Evolutionary conservation across 2,329 filamentous ascomycete species (phyloP).

Genomic region (Colletotrichum kahawae): DNA sequence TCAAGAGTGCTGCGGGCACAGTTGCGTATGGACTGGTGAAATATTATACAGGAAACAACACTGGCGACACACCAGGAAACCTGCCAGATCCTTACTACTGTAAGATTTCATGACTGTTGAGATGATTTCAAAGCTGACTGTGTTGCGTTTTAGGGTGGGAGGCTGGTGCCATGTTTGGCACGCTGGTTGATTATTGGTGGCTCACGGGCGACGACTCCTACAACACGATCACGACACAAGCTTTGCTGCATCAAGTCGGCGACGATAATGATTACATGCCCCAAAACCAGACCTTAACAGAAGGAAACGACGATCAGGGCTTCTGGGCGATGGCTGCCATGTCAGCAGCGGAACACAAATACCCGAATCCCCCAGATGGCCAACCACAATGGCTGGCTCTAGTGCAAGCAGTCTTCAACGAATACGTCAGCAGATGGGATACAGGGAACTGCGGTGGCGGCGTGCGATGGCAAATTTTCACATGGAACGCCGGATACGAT

Average conservation of each 20-base stretch:
- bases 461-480: constrained; percentile 85
- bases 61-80: constrained; percentile 62
- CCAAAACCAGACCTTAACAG: constrained; percentile 62
- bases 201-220: constrained; percentile 72
- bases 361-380: constrained; percentile 67
- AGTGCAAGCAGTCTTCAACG: constrained; percentile 81
- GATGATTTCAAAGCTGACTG: constrained; percentile 41
- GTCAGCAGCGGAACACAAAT: constrained; percentile 77
- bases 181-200: constrained; percentile 75
- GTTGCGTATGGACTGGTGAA: constrained; percentile 41
- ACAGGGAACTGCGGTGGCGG: constrained; percentile 70
- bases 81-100: constrained; percentile 62
- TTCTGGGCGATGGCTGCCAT: constrained; percentile 87
- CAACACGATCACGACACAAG: constrained; percentile 63
- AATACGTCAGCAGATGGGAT: constrained; percentile 78
- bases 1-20: constrained; percentile 41
- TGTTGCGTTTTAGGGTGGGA: constrained; percentile 64
- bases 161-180: constrained; percentile 73
- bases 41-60: constrained; percentile 59
- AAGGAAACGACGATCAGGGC: constrained; percentile 78
- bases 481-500: constrained; percentile 73
- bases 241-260: constrained; percentile 64
- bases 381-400: constrained; percentile 78
- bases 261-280: constrained; percentile 68
- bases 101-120: constrained; percentile 17